phyloP scores from a whole-genome alignment of 345 rosid species.

The Rubroshorea leprosula region DNA sequence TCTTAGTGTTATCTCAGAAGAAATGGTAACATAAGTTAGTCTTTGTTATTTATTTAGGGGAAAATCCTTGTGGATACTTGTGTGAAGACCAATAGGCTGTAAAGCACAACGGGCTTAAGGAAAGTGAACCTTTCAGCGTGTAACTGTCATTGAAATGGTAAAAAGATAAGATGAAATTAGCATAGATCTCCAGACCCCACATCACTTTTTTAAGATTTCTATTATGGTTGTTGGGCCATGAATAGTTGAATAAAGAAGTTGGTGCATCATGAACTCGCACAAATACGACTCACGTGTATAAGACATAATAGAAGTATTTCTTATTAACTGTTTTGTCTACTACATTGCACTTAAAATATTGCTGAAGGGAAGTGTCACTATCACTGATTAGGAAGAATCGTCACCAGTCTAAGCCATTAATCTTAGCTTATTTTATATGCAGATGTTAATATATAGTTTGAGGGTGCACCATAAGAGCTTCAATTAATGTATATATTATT shows the following conservation, averaged over 20 bases:
- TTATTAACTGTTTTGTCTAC: conserved; percentile 7
- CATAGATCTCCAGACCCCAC: conserved; percentile 39
- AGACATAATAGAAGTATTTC: conserved; percentile 20
- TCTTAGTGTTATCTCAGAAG: conserved; percentile 17
- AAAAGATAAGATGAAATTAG: conserved; percentile 52
- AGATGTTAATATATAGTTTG: no score
- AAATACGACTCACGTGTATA: conserved; percentile 34
- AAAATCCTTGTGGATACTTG: conserved; percentile 13
- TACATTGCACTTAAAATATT: conserved; percentile 1
- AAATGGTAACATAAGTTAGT: conserved; percentile 4
- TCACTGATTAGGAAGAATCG: conserved; percentile 13
- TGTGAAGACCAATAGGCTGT: conserved; percentile 15
- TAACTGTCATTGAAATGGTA: conserved; percentile 35
- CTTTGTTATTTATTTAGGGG: background rate
- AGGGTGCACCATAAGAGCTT: no score
- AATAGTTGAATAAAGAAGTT: conserved; percentile 22
- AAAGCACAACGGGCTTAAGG: background rate
- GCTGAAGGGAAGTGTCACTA: conserved; percentile 21
- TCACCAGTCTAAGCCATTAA: background rate
- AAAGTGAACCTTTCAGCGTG: conserved; percentile 22
- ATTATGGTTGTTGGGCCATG: conserved; percentile 34
- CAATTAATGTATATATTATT: no score
- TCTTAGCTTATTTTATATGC: no score
- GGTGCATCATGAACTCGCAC: conserved; percentile 22
- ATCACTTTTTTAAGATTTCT: background rate